Evolutionary conservation across 2,329 filamentous ascomycete species (phyloP).

Genomic region (Seiridium cupressi): DNA sequence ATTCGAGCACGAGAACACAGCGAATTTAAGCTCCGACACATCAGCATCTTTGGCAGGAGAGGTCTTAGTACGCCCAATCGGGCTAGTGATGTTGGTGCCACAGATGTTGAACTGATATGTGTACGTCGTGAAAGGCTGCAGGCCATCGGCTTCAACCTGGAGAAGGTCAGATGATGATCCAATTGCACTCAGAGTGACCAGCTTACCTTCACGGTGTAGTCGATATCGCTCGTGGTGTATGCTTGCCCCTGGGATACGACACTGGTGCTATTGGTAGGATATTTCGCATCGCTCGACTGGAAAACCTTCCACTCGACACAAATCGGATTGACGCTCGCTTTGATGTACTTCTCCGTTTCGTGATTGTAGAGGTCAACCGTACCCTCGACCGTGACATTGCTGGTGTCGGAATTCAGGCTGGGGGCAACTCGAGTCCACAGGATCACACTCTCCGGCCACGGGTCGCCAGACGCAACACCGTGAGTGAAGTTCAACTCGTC

Average conservation of each 20-base stretch:
- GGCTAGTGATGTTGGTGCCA: constrained; percentile 26
- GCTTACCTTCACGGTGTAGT: constrained; percentile 69
- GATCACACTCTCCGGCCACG: constrained; percentile 57
- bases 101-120: constrained; percentile 27
- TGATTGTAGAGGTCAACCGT: constrained; percentile 43
- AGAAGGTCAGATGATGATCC: background rate
- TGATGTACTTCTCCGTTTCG: constrained; percentile 46
- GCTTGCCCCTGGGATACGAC: constrained; percentile 56
- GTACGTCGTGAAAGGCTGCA: constrained; percentile 1
- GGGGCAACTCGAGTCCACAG: constrained; percentile 49
- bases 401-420: constrained; percentile 40
- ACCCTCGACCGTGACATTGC: constrained; percentile 42
- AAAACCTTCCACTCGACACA: constrained; percentile 46
- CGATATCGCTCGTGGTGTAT: constrained; percentile 71
- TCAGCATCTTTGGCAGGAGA: constrained; percentile 25
- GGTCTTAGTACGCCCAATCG: constrained; percentile 33
- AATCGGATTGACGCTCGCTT: constrained; percentile 46
- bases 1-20: constrained; percentile 32
- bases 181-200: constrained; percentile 17
- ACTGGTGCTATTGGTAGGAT: constrained; percentile 34
- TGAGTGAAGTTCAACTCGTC: constrained; percentile 62
- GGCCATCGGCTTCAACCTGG: background rate
- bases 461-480: constrained; percentile 52
- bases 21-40: constrained; percentile 26
- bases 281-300: constrained; percentile 13